Percentiles rank a stretch among this genome's conserved stretches.
Conservation (phyloP, 2,329 filamentous ascomycete species). For the Diaporthe humulicola region DNA sequence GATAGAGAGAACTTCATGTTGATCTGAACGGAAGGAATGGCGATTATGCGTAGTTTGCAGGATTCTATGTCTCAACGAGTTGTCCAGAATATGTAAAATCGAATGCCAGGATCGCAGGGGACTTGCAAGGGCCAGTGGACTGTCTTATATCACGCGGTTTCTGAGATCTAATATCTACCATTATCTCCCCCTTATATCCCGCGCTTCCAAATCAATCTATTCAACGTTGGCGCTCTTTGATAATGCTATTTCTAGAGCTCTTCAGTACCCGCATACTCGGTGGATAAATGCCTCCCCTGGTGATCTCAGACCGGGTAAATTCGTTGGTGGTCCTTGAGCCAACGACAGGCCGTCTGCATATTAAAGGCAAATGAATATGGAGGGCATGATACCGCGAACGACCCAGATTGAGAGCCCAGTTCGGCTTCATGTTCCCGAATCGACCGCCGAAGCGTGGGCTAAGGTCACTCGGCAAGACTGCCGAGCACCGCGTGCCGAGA, state of each 20-base stretch:
- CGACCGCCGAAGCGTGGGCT: neutral
- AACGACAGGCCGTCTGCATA: neutral
- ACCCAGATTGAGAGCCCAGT: neutral
- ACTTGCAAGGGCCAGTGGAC: neutral
- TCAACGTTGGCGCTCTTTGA: neutral
- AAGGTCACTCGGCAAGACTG: neutral
- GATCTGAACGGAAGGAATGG: too few species aligned
- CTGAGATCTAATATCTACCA: neutral
- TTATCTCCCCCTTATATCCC: too few species aligned
- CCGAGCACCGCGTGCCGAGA: constrained; percentile 1
- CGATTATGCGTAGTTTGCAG: neutral
- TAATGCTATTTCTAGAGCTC: neutral
- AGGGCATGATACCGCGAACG: neutral
- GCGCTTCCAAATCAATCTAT: neutral
- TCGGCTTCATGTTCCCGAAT: neutral
- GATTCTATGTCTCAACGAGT: neutral
- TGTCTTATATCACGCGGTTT: neutral
- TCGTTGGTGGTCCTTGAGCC: neutral
- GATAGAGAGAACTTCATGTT: constrained; percentile 23
- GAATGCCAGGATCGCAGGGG: too few species aligned
- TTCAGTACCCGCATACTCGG: neutral
- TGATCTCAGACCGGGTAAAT: constrained; percentile 12
- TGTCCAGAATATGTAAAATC: neutral
- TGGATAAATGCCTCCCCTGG: constrained; percentile 7
- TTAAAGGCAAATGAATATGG: constrained; percentile 23